These are phyloP conservation scores for Aspergillus brasiliensis DNA, from an alignment of 2,329 filamentous ascomycete genomes.

Conservation along the genomic window DNA sequence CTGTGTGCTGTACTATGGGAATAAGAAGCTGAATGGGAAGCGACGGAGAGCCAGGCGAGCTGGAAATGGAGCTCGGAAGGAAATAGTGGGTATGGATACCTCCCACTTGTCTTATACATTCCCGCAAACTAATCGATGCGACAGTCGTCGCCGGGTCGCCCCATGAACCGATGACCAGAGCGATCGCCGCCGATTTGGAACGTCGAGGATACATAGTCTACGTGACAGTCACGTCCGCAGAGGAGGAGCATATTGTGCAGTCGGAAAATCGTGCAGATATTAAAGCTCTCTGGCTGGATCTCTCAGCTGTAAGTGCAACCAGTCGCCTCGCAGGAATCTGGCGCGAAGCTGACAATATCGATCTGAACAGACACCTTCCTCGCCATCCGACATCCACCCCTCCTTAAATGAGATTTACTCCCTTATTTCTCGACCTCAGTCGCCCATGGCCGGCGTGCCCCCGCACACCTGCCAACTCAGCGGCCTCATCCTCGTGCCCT, in stretches of 20 bases:
- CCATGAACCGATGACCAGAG: conserved; percentile 78
- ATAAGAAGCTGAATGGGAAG: conserved; percentile 60
- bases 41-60: conserved; percentile 78
- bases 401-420: conserved; percentile 71
- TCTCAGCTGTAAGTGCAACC: conserved; percentile 53
- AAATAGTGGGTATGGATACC: conserved; percentile 65
- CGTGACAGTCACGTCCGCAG: conserved; percentile 78
- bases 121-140: conserved; percentile 15
- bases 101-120: background rate
- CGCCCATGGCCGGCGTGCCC: conserved; percentile 73
- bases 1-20: conserved; percentile 59
- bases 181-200: conserved; percentile 83
- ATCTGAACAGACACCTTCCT: conserved; percentile 59
- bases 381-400: conserved; percentile 58
- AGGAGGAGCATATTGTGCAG: conserved; percentile 80
- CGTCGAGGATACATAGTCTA: conserved; percentile 91
- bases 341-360: conserved; percentile 17
- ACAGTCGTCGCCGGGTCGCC: conserved; percentile 86
- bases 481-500: conserved; percentile 79
- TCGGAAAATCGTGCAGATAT: conserved; percentile 79
- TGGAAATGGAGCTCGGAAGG: conserved; percentile 78
- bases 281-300: conserved; percentile 77
- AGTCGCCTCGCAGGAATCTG: background rate
- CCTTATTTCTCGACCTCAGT: conserved; percentile 72
- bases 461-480: conserved; percentile 75